A percentile compares a stretch with the other conserved stretches of the same genome.
These are phyloP conservation scores for Myxozyma neotropica DNA, from an alignment of 805 yeast genomes.

Conservation along the genomic window DNA sequence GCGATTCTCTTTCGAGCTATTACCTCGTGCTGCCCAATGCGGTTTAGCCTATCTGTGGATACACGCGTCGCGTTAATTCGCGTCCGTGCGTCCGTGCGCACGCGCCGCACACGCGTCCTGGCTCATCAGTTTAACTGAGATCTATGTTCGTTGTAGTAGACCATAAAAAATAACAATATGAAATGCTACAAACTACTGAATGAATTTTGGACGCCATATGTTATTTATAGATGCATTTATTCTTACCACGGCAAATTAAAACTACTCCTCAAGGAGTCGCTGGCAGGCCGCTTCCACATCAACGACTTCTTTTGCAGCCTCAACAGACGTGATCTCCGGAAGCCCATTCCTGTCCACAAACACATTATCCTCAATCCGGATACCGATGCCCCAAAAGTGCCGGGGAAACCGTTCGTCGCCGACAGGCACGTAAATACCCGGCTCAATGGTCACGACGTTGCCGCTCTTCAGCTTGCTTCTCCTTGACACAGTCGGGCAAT, in stretches of 20 bases:
- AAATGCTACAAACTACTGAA: too few relatives aligned
- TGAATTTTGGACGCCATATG: too few relatives aligned
- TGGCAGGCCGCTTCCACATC: conserved; percentile 74
- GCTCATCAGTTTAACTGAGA: too few relatives aligned
- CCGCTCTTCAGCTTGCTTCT: conserved; percentile 57
- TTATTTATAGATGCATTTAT: too few relatives aligned
- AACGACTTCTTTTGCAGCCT: conserved; percentile 80
- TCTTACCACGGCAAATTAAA: too few relatives aligned
- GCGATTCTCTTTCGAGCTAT: neutral
- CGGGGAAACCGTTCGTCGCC: conserved; percentile 67
- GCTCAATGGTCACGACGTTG: conserved; percentile 92
- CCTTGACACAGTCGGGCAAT: conserved; percentile 67
- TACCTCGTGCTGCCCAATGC: neutral
- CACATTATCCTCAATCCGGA: conserved; percentile 92
- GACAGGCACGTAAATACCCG: conserved; percentile 89
- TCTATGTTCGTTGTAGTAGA: too few relatives aligned
- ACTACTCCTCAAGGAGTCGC: conserved; percentile 10
- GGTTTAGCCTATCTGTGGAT: neutral
- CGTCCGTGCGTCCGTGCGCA: neutral
- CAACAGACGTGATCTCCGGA: conserved; percentile 64
- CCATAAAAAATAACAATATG: too few relatives aligned
- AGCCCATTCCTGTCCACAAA: conserved; percentile 68
- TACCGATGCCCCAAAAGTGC: conserved; percentile 83
- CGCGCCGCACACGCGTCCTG: neutral
- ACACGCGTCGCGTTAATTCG: neutral